Evolutionary conservation across 352 stramenopile species (phyloP).

Genomic region (Phytophthora pistaciae): DNA sequence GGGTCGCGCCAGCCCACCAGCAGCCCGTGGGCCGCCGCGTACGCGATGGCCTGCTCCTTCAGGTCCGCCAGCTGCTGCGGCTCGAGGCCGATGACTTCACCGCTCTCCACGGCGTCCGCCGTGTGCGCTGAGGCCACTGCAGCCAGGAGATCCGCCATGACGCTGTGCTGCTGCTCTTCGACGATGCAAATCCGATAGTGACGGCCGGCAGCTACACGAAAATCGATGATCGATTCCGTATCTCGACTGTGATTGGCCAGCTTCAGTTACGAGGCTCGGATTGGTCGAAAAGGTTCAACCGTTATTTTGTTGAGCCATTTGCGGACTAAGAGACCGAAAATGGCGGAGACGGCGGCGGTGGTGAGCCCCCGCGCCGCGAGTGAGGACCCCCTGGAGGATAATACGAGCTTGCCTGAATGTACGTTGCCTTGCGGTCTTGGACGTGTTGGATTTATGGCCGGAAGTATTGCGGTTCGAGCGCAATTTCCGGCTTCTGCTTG

Average conservation of each 20-base stretch:
- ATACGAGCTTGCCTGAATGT: slow-evolving; percentile 12
- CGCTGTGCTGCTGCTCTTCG: neutral
- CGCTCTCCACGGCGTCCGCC: slow-evolving; percentile 29
- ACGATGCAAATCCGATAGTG: slow-evolving; percentile 7
- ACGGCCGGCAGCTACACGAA: neutral
- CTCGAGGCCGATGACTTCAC: slow-evolving; percentile 52
- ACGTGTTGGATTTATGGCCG: neutral
- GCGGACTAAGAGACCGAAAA: neutral
- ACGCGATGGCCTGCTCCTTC: slow-evolving; percentile 82
- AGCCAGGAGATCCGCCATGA: slow-evolving; percentile 60
- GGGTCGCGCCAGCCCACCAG: slow-evolving; percentile 71
- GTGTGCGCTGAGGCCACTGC: slow-evolving; percentile 36
- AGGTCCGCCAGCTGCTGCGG: slow-evolving; percentile 48
- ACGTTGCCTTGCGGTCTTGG: slow-evolving; percentile 11
- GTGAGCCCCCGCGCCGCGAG: slow-evolving; percentile 1
- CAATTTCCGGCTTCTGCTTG: slow-evolving; percentile 1
- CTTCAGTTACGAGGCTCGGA: neutral
- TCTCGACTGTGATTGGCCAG: neutral
- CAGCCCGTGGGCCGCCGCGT: slow-evolving; percentile 77
- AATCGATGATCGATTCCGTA: slow-evolving; percentile 1
- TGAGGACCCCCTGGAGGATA: neutral
- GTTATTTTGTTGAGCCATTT: slow-evolving; percentile 6
- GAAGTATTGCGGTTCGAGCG: slow-evolving; percentile 10
- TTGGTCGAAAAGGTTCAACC: slow-evolving; percentile 12
- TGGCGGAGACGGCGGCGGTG: slow-evolving; percentile 3